Evolutionary conservation across 2,329 filamentous ascomycete species (phyloP).

Genomic region (Salinomyces thailandicus): DNA sequence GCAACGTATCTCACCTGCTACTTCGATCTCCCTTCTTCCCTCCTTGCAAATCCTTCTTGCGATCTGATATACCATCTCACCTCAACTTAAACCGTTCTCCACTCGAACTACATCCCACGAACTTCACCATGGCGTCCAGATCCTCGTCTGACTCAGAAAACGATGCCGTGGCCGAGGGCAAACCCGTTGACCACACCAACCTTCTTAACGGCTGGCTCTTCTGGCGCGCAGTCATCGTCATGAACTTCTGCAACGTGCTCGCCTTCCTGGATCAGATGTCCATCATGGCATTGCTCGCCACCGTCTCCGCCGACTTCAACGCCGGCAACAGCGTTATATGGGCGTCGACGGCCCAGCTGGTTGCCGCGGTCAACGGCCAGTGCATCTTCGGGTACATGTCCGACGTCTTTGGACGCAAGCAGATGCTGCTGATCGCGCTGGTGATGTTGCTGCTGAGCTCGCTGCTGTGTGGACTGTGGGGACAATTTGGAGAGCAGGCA

Average conservation of each 20-base stretch:
- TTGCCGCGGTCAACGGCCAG: constrained; percentile 12
- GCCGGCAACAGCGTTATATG: constrained; percentile 11
- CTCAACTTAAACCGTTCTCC: too few relatives aligned
- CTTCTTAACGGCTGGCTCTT: neutral
- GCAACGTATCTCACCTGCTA: too few relatives aligned
- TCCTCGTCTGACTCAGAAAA: too few relatives aligned
- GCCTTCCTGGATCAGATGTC: constrained; percentile 8
- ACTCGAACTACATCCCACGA: too few relatives aligned
- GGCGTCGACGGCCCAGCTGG: constrained; percentile 11
- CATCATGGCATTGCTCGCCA: constrained; percentile 8
- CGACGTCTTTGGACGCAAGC: constrained; percentile 12
- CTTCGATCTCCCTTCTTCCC: too few relatives aligned
- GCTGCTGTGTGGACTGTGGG: neutral
- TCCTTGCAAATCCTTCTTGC: too few relatives aligned
- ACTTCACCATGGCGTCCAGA: too few relatives aligned
- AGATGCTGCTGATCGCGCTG: constrained; percentile 11
- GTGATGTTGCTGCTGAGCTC: constrained; percentile 4
- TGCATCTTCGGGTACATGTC: constrained; percentile 15
- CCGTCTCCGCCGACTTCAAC: constrained; percentile 8
- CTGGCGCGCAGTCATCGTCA: neutral
- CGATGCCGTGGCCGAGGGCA: too few relatives aligned
- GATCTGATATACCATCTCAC: too few relatives aligned
- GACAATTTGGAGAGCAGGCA: neutral
- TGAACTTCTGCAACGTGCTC: constrained; percentile 7
- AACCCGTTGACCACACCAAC: neutral